Evolutionary conservation across 1,284 basidiomycete genomes (phyloP).

Genomic region (Cutaneotrichosporon arboriforme): DNA sequence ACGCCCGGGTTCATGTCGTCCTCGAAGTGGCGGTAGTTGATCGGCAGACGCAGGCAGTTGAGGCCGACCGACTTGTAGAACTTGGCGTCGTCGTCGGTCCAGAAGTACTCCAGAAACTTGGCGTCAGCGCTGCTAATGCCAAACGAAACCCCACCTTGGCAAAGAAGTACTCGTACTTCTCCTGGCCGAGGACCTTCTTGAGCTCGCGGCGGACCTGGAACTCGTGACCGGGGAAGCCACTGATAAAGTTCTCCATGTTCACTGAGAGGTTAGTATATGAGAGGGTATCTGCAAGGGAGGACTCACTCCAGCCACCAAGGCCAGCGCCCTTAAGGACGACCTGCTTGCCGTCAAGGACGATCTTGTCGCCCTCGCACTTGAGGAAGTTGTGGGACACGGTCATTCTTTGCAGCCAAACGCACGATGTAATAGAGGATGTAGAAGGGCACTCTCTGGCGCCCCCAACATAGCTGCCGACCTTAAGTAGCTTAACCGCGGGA

Average conservation of each 20-base stretch:
- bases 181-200: constrained; percentile 58
- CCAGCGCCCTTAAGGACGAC: constrained; percentile 41
- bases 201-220: constrained; percentile 62
- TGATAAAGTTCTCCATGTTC: constrained; percentile 48
- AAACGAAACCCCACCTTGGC: constrained; percentile 54
- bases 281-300: not conserved
- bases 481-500: no score
- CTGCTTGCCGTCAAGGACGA: constrained; percentile 25
- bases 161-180: constrained; percentile 70
- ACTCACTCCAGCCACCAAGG: constrained; percentile 44
- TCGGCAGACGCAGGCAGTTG: constrained; percentile 57
- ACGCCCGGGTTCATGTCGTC: constrained; percentile 34
- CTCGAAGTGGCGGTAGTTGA: constrained; percentile 38
- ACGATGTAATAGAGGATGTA: no score
- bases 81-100: constrained; percentile 58
- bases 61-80: constrained; percentile 62
- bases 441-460: no score
- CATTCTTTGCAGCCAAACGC: no score
- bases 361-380: constrained; percentile 17
- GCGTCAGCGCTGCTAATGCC: not conserved
- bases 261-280: no score
- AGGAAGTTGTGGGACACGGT: not conserved
- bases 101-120: constrained; percentile 65
- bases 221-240: constrained; percentile 40
- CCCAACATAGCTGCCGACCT: no score